Percentiles rank a stretch among this genome's conserved stretches.
Conservation (phyloP, 2,329 filamentous ascomycete genomes). For the Epichloe coenophiala region DNA sequence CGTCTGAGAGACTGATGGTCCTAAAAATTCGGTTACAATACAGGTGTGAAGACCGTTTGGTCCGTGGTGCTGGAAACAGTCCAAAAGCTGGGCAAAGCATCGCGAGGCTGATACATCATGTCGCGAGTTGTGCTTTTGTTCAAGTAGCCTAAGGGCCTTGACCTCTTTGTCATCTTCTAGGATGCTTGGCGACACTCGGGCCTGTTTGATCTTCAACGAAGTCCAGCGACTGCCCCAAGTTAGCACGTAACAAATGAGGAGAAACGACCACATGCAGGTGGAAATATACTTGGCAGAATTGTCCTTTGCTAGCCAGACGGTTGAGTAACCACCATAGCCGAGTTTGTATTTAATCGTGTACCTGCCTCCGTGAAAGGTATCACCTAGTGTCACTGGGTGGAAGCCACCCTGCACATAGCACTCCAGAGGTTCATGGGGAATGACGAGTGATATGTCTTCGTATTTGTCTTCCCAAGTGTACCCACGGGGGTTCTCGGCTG, state of each 20-base stretch:
- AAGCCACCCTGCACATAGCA: too few species aligned
- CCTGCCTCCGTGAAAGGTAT: too few species aligned
- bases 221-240: conserved; percentile 2
- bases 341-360: conserved; percentile 1
- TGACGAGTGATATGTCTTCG: too few species aligned
- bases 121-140: neutral
- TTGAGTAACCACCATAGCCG: conserved; percentile 3
- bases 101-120: neutral
- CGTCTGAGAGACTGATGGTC: too few species aligned
- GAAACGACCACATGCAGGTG: too few species aligned
- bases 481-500: too few species aligned
- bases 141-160: neutral
- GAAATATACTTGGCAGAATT: neutral
- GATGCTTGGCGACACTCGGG: neutral
- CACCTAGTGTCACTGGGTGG: too few species aligned
- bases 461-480: too few species aligned
- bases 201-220: conserved; percentile 6
- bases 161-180: conserved; percentile 4
- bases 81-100: conserved; percentile 1
- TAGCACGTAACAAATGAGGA: neutral
- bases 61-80: conserved; percentile 4
- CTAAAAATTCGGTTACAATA: neutral
- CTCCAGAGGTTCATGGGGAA: too few species aligned
- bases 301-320: conserved; percentile 5
- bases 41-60: conserved; percentile 7